These are phyloP conservation scores for Schwanniomyces etchellsii DNA, from an alignment of 1,139 yeast species.

Conservation along the genomic window DNA sequence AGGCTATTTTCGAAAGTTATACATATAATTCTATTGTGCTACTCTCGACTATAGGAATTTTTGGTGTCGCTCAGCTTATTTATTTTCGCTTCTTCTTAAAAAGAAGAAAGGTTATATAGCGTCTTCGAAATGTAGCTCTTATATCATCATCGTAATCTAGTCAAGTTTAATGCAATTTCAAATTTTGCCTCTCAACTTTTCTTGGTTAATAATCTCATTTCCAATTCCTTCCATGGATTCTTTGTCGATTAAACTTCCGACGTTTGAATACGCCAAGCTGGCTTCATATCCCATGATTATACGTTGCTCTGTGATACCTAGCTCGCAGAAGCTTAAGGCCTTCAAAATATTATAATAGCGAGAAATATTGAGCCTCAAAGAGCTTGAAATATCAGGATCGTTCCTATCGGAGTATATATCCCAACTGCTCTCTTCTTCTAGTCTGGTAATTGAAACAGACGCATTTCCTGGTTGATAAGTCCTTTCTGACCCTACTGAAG, in stretches of 20 bases:
- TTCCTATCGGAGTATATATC: constrained; percentile 91
- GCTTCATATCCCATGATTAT: constrained; percentile 84
- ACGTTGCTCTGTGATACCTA: constrained; percentile 81
- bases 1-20: constrained; percentile 30
- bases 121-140: no score
- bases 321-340: constrained; percentile 74
- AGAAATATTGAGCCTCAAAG: constrained; percentile 68
- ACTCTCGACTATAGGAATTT: constrained; percentile 19
- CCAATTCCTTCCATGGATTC: constrained; percentile 74
- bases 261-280: constrained; percentile 68
- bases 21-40: constrained; percentile 23
- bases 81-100: constrained; percentile 26
- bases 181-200: constrained; percentile 59
- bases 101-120: constrained; percentile 18
- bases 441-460: constrained; percentile 68
- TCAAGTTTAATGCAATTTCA: neutral
- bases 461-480: constrained; percentile 55
- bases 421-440: constrained; percentile 94
- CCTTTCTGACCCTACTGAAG: constrained; percentile 37
- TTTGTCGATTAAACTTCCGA: constrained; percentile 69
- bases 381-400: constrained; percentile 55
- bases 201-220: constrained; percentile 64
- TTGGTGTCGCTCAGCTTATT: constrained; percentile 26
- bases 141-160: no score
- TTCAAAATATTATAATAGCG: constrained; percentile 80